phyloP scores from a whole-genome alignment of 768 basidiomycete genomes.

The Pulveroboletus sp. region DNA sequence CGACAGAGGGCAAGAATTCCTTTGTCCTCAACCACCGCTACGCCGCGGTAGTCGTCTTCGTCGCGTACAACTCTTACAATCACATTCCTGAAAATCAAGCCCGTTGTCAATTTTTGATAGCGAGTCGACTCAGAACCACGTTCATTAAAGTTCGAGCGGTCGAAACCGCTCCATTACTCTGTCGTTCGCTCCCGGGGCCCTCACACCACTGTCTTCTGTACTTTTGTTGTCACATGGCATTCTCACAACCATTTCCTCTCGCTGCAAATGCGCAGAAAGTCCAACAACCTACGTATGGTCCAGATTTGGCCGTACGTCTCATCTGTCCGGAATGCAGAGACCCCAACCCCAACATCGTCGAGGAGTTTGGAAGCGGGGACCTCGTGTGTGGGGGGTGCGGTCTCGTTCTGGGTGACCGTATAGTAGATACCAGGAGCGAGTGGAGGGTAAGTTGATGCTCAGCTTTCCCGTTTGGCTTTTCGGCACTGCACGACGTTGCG shows the following conservation, averaged over 20 bases:
- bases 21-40: conserved; percentile 23
- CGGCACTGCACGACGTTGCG: conserved; percentile 18
- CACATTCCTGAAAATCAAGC: conserved; percentile 5
- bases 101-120: conserved; percentile 16
- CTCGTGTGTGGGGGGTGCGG: conserved; percentile 93
- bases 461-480: conserved; percentile 12
- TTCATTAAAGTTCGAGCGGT: conserved; percentile 23
- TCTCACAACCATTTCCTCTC: conserved; percentile 76
- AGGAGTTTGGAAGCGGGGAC: conserved; percentile 97
- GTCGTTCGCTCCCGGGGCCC: conserved; percentile 20
- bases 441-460: conserved; percentile 70
- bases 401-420: conserved; percentile 89
- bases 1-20: conserved; percentile 6
- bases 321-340: conserved; percentile 96
- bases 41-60: conserved; percentile 14
- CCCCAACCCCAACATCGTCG: conserved; percentile 89
- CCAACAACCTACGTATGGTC: conserved; percentile 61
- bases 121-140: conserved; percentile 18
- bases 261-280: conserved; percentile 48
- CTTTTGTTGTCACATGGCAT: conserved; percentile 45
- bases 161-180: conserved; percentile 5
- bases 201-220: conserved; percentile 10
- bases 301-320: conserved; percentile 81
- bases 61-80: conserved; percentile 8
- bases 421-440: conserved; percentile 98